A percentile compares a stretch with the other conserved stretches of the same genome.
Conservation (phyloP, 2,329 filamentous ascomycete species). For the Epichloe aotearoae region DNA sequence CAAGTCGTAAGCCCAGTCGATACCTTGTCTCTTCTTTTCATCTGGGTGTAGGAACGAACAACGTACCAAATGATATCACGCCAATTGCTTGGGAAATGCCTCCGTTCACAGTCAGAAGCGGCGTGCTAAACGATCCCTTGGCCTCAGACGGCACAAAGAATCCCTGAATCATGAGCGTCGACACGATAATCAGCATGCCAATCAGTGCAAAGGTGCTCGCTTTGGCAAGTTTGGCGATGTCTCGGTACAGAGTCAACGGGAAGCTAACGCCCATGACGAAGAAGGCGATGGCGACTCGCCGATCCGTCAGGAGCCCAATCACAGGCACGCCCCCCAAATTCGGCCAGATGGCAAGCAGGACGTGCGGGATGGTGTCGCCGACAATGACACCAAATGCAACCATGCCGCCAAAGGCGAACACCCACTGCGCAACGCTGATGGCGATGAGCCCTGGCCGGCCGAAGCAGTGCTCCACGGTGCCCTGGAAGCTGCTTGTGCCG, state of each 20-base stretch:
- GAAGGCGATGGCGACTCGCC: conserved; percentile 74
- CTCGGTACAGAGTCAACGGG: conserved; percentile 82
- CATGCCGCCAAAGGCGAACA: conserved; percentile 98
- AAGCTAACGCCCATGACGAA: conserved; percentile 79
- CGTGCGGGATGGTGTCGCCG: conserved; percentile 89
- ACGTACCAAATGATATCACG: conserved; percentile 87
- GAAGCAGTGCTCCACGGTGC: conserved; percentile 92
- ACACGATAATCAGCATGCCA: conserved; percentile 82
- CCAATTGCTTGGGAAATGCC: conserved; percentile 94
- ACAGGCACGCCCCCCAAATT: conserved; percentile 59
- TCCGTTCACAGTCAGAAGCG: conserved; percentile 64
- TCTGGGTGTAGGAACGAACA: not conserved
- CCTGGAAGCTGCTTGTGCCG: conserved; percentile 86
- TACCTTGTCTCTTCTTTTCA: not conserved
- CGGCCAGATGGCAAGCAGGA: conserved; percentile 72
- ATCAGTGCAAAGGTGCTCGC: conserved; percentile 85
- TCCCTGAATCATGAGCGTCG: conserved; percentile 79
- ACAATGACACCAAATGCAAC: conserved; percentile 96
- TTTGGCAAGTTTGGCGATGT: conserved; percentile 97
- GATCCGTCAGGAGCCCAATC: conserved; percentile 68
- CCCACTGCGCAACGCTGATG: conserved; percentile 85
- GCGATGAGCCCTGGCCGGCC: conserved; percentile 77
- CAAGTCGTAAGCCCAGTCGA: no score
- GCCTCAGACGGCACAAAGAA: conserved; percentile 57
- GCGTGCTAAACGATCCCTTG: conserved; percentile 56